Evolutionary conservation across 2,329 filamentous ascomycete genomes (phyloP), one percentile per base, ranked within the genome.

Genomic region (Triangularia verruculosa): DNA sequence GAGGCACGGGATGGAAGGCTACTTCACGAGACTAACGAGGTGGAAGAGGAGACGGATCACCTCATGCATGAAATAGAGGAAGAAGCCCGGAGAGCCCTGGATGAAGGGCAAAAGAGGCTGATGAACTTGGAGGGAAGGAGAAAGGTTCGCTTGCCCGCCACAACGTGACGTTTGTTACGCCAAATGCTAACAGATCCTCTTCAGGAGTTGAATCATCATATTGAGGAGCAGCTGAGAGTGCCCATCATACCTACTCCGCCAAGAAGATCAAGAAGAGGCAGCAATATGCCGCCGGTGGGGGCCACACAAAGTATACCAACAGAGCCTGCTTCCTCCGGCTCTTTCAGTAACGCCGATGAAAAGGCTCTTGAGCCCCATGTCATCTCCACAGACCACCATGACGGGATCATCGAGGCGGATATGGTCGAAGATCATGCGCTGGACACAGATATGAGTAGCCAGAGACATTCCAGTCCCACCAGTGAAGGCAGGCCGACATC

Each of bases 31-130:
- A 72, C 68, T 5, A 59, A 67, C 8, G 67, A 69, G 6, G 64
- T 77, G 3, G 76, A 78, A 63, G 70, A 76, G 43, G 73, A 79
- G 54, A 75, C 72, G 1, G 76, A 78, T 2, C 62, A 64, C 0
- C 66, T 74, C 67, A 76, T 79, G 56, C 72, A 70, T 5, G 71
- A 92, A 58, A 74, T 73, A 13, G 75, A 76, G 4, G 81, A 81
- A 2, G 73, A 71, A 1, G 79, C 74, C 60, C 73, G 85, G 67
- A 82, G 82, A 66, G 74, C 72, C 1, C 78, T 82, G 0, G 88
- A 86, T 0, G 88, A 85, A 2, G 78, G 79, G 68, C 74, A 69
- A 28, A 79, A 79, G 65, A 93, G 89, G 89, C 81, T 81, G 52
- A 73, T 71, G 12, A 53, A 27, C 15, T 28, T 67, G 25, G 58